Percentiles rank a stretch among this genome's conserved stretches.
phyloP scores from a whole-genome alignment of 495 filamentous ascomycete species.

The Penicillium paxilli region DNA sequence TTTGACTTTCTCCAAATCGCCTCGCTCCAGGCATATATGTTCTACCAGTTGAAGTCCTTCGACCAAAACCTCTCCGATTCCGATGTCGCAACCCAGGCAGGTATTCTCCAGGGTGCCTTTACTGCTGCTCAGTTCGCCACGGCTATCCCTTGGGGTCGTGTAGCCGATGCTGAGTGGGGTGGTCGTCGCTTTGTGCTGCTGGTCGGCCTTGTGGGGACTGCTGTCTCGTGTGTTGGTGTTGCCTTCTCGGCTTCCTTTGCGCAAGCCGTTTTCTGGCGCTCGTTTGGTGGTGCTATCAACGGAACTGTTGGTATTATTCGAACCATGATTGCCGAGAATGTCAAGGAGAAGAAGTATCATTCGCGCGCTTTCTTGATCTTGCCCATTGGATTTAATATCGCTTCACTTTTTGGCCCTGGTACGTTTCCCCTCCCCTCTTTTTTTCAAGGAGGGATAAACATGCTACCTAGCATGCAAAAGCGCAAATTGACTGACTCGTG shows the following conservation, averaged over 20 bases:
- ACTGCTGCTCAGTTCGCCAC: constrained; percentile 82
- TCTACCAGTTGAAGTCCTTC: constrained; percentile 75
- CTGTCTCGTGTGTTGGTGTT: constrained; percentile 73
- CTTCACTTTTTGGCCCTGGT: constrained; percentile 72
- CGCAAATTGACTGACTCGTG: constrained; percentile 18
- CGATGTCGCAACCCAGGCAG: constrained; percentile 73
- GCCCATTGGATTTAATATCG: constrained; percentile 78
- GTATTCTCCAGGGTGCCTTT: constrained; percentile 76
- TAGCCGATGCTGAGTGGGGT: constrained; percentile 67
- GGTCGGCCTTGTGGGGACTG: constrained; percentile 72
- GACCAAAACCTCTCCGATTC: constrained; percentile 62
- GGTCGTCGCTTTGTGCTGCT: constrained; percentile 78
- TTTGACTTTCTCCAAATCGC: constrained; percentile 54
- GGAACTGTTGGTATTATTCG: constrained; percentile 80
- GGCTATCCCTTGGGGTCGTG: constrained; percentile 79
- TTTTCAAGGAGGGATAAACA: no score
- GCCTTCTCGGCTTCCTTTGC: constrained; percentile 73
- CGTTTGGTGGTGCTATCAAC: constrained; percentile 74
- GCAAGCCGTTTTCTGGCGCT: constrained; percentile 72
- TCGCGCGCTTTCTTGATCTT: constrained; percentile 67
- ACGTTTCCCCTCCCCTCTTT: constrained; percentile 13
- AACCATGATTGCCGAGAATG: constrained; percentile 80
- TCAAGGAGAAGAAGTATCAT: constrained; percentile 70
- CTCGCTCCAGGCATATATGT: constrained; percentile 68
- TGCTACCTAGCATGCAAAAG: no score